These are phyloP conservation scores for Gymnopilus junonius DNA, from an alignment of 768 basidiomycete genomes.

Conservation along the genomic window DNA sequence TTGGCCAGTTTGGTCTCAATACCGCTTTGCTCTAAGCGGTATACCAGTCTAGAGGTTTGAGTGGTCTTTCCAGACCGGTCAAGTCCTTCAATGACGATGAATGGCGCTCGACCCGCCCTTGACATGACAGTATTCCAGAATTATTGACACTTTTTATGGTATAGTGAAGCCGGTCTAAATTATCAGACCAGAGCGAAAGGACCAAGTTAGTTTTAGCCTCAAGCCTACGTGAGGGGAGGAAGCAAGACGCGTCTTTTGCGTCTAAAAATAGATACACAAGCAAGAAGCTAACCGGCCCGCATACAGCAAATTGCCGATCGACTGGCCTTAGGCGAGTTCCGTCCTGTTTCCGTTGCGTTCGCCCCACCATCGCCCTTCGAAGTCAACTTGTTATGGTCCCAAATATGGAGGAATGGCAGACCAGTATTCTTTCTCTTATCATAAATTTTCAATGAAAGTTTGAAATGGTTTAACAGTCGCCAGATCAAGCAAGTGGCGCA, in stretches of 20 bases:
- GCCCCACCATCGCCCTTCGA: too few species aligned
- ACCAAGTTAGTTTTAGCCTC: neutral
- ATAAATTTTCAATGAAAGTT: too few species aligned
- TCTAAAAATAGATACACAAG: neutral
- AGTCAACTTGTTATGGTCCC: too few species aligned
- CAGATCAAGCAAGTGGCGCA: too few species aligned
- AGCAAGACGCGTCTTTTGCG: neutral
- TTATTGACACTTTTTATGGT: too few species aligned
- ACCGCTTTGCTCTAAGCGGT: conserved; percentile 51
- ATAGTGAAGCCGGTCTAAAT: too few species aligned
- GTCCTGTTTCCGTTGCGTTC: too few species aligned
- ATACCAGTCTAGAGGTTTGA: conserved; percentile 67
- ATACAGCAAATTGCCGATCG: neutral
- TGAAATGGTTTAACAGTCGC: too few species aligned
- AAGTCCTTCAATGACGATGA: conserved; percentile 96
- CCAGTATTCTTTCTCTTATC: too few species aligned
- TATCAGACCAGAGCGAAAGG: too few species aligned
- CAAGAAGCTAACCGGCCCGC: neutral
- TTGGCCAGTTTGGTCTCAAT: conserved; percentile 66
- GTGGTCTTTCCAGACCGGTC: conserved; percentile 96
- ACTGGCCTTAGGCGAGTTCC: too few species aligned
- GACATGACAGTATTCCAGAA: neutral
- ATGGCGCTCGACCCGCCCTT: conserved; percentile 57
- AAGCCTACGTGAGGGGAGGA: neutral
- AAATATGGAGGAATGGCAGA: too few species aligned